Evolutionary conservation across 2,329 filamentous ascomycete genomes (phyloP), one percentile per base, ranked within the genome.

Genomic region (Colletotrichum sp.): DNA sequence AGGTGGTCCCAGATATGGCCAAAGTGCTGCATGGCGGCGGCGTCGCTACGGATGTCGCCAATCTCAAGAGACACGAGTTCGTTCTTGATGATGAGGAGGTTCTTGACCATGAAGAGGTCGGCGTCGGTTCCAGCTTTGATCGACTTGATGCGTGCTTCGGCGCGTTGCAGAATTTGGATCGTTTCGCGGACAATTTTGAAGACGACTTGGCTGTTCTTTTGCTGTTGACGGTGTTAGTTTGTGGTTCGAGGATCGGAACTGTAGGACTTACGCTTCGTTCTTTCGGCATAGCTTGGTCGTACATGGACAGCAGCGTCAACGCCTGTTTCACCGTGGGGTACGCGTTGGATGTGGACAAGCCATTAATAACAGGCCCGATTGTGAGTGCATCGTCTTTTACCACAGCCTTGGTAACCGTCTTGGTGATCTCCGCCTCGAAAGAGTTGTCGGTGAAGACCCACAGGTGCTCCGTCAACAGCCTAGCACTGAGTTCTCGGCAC

Each of bases 1-100:
- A 93, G 86, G 0, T 90, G 90, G 66, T 92, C 90, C 90, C 91
- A 93, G 54, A 93, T 92, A 75, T 90, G 90, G 18, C 87, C 84
- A 78, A 93, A 92, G 78, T 93, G 90, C 77, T 92, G 90, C 85
- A 90, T 88, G 6, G 86, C 84, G 18, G 84, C 81, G 8, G 84
- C 82, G 58, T 89, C 86, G 69, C 88, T 89, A 73, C 90, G 86
- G 18, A 91, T 88, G 76, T 92, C 90, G 66, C 90, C 96, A 77
- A 99, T 98, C 84, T 99, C 97, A 75, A 99, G 95, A 12, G 96
- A 96, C 31, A 99, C 92, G 66, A 99, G 94, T 81, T 98, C 95
- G 81, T 98, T 97, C 83, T 98, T 98, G 66, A 99, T 90, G 64
- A 98, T 93, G 64, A 99, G 93, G 3, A 99, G 89, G 81, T 99